phyloP scores from a whole-genome alignment of 257 asterid species.

The Plantago major region DNA sequence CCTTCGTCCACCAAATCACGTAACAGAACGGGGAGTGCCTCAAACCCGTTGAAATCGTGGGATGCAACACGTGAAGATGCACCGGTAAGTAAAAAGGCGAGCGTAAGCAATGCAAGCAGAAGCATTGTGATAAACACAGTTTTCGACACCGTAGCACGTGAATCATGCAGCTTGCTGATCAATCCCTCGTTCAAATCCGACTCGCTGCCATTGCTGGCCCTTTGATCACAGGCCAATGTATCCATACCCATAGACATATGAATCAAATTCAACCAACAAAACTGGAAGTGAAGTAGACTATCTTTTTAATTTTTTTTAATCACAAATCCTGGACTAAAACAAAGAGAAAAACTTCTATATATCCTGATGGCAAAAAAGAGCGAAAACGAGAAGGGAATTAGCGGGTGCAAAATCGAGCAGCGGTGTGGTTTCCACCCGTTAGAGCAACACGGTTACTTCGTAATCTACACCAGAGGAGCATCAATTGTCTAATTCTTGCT shows the following conservation, averaged over 20 bases:
- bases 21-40: constrained; percentile 18
- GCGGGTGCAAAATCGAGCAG: constrained; percentile 81
- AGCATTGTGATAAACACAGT: constrained; percentile 26
- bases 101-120: constrained; percentile 28
- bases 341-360: neutral
- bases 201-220: constrained; percentile 4
- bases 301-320: neutral
- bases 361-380: no score
- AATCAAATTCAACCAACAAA: neutral
- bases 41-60: constrained; percentile 11
- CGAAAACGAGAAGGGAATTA: constrained; percentile 17
- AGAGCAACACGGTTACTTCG: constrained; percentile 53
- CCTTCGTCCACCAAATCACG: constrained; percentile 46
- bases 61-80: neutral
- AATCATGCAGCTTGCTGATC: constrained; percentile 16
- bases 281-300: no score
- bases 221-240: neutral
- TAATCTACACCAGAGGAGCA: constrained; percentile 46
- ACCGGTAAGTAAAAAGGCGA: constrained; percentile 11
- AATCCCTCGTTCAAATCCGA: constrained; percentile 16
- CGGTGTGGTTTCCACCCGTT: constrained; percentile 89
- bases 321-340: neutral
- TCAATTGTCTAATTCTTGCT: constrained; percentile 48
- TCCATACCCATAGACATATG: constrained; percentile 1
- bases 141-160: constrained; percentile 18